phyloP scores from a whole-genome alignment of 306 rosid genomes.

The Lathyrus tuberosus region DNA sequence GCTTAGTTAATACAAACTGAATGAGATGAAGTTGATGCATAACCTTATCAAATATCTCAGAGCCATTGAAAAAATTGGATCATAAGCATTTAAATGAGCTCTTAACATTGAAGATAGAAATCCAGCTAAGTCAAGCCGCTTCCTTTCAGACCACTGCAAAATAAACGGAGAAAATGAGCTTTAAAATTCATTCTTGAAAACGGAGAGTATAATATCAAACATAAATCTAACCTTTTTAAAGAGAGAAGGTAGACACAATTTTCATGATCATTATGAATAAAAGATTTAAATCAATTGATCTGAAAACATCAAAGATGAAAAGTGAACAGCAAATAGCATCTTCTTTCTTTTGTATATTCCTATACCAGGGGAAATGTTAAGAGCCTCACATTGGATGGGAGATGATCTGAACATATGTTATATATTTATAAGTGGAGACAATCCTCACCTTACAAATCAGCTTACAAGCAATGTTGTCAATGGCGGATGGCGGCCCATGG shows the following conservation, averaged over 20 bases:
- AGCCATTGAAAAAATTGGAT: constrained; percentile 90
- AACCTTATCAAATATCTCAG: constrained; percentile 96
- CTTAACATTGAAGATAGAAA: constrained; percentile 82
- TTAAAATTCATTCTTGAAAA: constrained; percentile 9
- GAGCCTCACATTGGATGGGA: too few species aligned
- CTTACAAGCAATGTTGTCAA: too few species aligned
- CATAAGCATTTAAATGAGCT: constrained; percentile 96
- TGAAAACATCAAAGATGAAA: constrained; percentile 28
- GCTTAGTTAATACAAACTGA: constrained; percentile 10
- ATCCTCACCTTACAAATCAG: too few species aligned
- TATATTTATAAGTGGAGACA: too few species aligned
- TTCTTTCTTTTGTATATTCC: background rate
- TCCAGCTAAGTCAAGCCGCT: constrained; percentile 88
- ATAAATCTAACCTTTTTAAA: background rate
- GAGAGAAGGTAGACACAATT: background rate
- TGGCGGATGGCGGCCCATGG: too few species aligned
- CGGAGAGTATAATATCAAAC: constrained; percentile 17
- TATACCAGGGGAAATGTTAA: background rate
- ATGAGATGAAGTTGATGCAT: constrained; percentile 30
- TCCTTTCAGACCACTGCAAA: constrained; percentile 90
- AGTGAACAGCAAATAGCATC: constrained; percentile 11
- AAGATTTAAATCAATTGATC: constrained; percentile 4
- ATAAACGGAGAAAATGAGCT: constrained; percentile 29
- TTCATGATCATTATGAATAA: constrained; percentile 18
- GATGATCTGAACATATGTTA: too few species aligned